These are phyloP conservation scores for Aureobasidium sp. DNA, from an alignment of 2,329 filamentous ascomycete species.

Conservation along the genomic window DNA sequence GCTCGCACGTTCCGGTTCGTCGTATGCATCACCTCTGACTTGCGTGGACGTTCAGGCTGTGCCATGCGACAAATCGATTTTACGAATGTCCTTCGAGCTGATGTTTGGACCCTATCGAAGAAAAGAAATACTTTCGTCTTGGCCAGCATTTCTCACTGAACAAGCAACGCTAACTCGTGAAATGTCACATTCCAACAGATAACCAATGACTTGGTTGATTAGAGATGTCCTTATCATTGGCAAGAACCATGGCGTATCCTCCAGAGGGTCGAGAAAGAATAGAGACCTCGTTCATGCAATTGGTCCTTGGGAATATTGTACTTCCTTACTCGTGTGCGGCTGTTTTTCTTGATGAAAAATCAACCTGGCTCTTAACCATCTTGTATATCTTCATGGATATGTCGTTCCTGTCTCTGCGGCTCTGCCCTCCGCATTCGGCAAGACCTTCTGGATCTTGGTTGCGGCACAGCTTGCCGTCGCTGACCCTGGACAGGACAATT, in stretches of 20 bases:
- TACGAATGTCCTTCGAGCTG: neutral
- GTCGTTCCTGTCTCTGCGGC: neutral
- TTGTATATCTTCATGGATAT: neutral
- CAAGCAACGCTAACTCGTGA: neutral
- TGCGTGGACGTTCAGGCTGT: neutral
- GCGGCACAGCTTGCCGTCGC: neutral
- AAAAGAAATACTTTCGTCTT: neutral
- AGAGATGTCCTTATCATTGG: neutral
- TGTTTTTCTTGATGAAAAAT: neutral
- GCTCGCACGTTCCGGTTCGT: neutral
- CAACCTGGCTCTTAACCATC: neutral
- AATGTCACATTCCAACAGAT: neutral
- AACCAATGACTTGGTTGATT: neutral
- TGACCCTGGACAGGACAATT: neutral
- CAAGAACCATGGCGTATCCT: neutral
- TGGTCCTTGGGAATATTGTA: neutral
- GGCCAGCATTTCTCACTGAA: neutral
- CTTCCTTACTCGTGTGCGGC: no score
- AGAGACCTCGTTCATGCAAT: neutral
- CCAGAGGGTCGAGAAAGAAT: neutral
- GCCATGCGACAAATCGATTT: neutral
- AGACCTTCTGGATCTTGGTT: neutral
- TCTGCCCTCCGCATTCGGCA: neutral
- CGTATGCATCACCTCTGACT: neutral
- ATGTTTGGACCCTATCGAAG: neutral